These are phyloP conservation scores for Claviceps quebecensis DNA, from an alignment of 2,329 filamentous ascomycete species.

Conservation along the genomic window DNA sequence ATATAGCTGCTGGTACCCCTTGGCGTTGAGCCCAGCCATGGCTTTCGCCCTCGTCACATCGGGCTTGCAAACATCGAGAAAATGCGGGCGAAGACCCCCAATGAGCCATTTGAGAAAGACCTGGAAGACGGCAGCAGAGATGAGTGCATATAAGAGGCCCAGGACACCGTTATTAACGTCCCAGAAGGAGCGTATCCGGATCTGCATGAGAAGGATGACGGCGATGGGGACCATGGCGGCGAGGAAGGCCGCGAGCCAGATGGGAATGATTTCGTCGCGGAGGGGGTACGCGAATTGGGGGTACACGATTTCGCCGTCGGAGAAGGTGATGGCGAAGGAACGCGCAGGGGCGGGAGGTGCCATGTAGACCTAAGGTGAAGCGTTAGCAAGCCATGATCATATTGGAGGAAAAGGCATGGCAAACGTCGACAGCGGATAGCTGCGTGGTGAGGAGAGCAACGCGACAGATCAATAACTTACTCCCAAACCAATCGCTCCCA, in stretches of 20 bases:
- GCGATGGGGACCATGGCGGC: constrained; percentile 50
- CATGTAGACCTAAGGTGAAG: constrained; percentile 37
- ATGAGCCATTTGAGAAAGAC: constrained; percentile 66
- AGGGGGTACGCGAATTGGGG: constrained; percentile 59
- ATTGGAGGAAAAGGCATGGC: neutral
- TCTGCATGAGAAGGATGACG: constrained; percentile 51
- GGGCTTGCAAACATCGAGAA: constrained; percentile 56
- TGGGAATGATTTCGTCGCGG: constrained; percentile 56
- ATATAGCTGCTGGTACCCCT: constrained; percentile 47
- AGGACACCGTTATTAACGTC: constrained; percentile 57
- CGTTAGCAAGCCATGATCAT: neutral
- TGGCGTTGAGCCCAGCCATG: constrained; percentile 27
- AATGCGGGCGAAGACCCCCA: constrained; percentile 58
- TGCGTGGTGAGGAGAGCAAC: neutral
- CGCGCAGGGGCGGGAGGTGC: constrained; percentile 47
- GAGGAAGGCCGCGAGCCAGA: constrained; percentile 55
- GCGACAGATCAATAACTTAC: constrained; percentile 25
- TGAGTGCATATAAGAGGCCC: constrained; percentile 55
- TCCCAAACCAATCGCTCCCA: constrained; percentile 54
- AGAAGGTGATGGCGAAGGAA: constrained; percentile 49
- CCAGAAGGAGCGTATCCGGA: constrained; percentile 55
- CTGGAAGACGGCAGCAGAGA: constrained; percentile 60
- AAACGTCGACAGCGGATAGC: no score
- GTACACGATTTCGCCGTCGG: constrained; percentile 53
- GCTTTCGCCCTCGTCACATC: constrained; percentile 11